These are phyloP conservation scores for Yarrowia sp. DNA, from an alignment of 805 yeast genomes.

Conservation along the genomic window DNA sequence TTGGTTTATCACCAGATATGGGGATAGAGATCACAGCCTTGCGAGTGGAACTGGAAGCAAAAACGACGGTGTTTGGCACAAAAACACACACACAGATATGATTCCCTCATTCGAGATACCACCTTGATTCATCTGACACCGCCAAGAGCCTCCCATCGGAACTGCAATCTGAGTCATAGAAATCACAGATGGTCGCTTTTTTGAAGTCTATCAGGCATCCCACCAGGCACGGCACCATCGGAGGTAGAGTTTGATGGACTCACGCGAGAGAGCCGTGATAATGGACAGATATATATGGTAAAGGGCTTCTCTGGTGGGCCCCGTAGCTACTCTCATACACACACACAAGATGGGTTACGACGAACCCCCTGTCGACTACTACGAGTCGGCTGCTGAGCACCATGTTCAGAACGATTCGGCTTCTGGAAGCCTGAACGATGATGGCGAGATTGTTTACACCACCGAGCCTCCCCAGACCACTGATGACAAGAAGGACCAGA, in stretches of 20 bases:
- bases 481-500: constrained; percentile 33
- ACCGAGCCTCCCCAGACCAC: constrained; percentile 28
- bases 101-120: too few relatives aligned
- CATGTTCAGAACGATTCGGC: neutral
- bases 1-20: neutral
- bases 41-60: neutral
- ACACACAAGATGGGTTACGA: neutral
- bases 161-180: constrained; percentile 18
- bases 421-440: neutral
- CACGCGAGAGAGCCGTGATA: constrained; percentile 23
- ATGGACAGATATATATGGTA: constrained; percentile 8
- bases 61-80: too few relatives aligned
- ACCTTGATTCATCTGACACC: neutral
- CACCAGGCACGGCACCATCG: constrained; percentile 34
- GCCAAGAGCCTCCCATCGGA: neutral
- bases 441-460: constrained; percentile 4
- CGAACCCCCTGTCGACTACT: constrained; percentile 16
- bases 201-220: constrained; percentile 13
- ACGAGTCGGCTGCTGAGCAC: constrained; percentile 8
- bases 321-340: neutral
- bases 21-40: neutral
- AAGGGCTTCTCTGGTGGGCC: neutral
- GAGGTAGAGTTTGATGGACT: constrained; percentile 17
- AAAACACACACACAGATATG: too few relatives aligned
- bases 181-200: constrained; percentile 1